These are phyloP conservation scores for Diaporthe vaccinii DNA, from an alignment of 2,329 filamentous ascomycete species.

Conservation along the genomic window DNA sequence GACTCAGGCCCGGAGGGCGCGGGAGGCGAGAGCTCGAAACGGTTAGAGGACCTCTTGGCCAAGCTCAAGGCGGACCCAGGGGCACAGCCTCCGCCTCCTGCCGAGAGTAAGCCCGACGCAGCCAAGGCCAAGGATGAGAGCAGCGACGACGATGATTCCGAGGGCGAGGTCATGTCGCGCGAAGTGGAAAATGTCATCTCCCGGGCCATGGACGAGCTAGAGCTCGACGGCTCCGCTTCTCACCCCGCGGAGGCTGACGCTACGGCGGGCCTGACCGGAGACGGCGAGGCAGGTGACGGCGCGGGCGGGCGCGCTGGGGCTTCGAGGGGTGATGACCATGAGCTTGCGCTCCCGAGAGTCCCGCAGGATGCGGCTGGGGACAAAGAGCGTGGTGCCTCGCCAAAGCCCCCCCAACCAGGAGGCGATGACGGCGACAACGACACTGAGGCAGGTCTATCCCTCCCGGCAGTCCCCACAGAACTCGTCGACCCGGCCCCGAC, in stretches of 20 bases:
- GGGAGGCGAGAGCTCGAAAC: constrained; percentile 47
- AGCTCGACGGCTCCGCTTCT: constrained; percentile 48
- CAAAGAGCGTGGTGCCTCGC: constrained; percentile 19
- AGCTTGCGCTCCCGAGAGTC: constrained; percentile 27
- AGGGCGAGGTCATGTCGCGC: constrained; percentile 62
- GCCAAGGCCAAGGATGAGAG: constrained; percentile 38
- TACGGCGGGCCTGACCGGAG: constrained; percentile 30
- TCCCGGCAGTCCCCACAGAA: constrained; percentile 62
- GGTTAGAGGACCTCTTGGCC: constrained; percentile 38
- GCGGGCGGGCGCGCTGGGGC: not conserved
- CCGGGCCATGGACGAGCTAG: constrained; percentile 60
- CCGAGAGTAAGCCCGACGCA: not conserved
- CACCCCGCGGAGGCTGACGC: constrained; percentile 26
- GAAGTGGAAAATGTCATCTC: constrained; percentile 61
- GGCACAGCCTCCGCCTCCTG: constrained; percentile 30
- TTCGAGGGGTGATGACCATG: not conserved
- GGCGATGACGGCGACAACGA: constrained; percentile 39
- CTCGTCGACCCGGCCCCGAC: constrained; percentile 54
- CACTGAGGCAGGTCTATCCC: constrained; percentile 49
- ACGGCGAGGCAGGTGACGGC: no score
- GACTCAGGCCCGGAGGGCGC: constrained; percentile 42
- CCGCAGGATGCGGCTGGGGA: constrained; percentile 13
- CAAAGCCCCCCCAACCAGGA: not conserved
- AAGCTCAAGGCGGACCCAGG: constrained; percentile 44
- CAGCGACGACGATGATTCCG: constrained; percentile 57